Conservation (phyloP, 148 eudicot genomes). For the Agrostemma githago region DNA sequence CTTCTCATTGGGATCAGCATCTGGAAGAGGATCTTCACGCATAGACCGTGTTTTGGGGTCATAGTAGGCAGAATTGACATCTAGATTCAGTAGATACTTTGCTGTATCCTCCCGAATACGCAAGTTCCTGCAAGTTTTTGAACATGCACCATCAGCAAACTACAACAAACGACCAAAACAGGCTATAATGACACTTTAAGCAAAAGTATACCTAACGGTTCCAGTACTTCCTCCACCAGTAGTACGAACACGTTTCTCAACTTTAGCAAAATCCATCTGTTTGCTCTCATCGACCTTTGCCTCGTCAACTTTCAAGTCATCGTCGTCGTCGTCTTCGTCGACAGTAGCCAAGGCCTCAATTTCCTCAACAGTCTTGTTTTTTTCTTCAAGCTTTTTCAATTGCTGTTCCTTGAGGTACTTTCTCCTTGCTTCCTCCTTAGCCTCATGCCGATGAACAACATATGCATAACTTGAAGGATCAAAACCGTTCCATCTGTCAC, state of each 20-base stretch:
- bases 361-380: conserved; percentile 59
- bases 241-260: conserved; percentile 98
- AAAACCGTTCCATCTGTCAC: conserved; percentile 95
- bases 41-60: conserved; percentile 93
- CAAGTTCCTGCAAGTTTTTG: conserved; percentile 46
- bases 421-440: conserved; percentile 85
- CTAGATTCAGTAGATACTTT: conserved; percentile 85
- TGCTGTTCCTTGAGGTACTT: conserved; percentile 78
- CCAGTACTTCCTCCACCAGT: conserved; percentile 99
- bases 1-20: conserved; percentile 86
- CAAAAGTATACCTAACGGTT: conserved; percentile 57
- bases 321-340: conserved; percentile 74
- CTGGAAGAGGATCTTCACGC: conserved; percentile 99
- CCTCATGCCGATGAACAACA: conserved; percentile 76
- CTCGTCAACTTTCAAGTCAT: conserved; percentile 79
- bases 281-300: conserved; percentile 97
- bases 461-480: conserved; percentile 83
- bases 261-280: conserved; percentile 96
- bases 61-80: conserved; percentile 80
- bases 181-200: neutral
- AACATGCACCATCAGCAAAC: neutral
- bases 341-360: conserved; percentile 40
- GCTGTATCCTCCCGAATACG: conserved; percentile 97
- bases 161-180: neutral
- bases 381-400: conserved; percentile 81